Evolutionary conservation across 345 rosid species (phyloP).

Genomic region (Acer campestre): DNA sequence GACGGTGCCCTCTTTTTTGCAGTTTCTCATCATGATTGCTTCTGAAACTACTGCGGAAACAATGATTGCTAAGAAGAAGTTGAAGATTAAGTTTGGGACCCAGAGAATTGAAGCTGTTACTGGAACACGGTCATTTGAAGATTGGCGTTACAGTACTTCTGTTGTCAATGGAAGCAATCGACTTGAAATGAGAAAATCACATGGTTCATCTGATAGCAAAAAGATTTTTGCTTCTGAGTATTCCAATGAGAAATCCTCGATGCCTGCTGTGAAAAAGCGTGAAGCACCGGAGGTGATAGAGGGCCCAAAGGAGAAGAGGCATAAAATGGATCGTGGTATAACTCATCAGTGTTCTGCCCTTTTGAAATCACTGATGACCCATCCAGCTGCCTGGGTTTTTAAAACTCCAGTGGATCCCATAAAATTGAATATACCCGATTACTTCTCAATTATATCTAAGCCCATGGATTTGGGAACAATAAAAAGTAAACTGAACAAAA

Average conservation of each 20-base stretch:
- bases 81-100: slow-evolving; percentile 62
- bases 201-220: slow-evolving; percentile 20
- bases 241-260: slow-evolving; percentile 17
- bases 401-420: slow-evolving; percentile 77
- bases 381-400: slow-evolving; percentile 62
- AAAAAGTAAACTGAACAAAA: slow-evolving; percentile 53
- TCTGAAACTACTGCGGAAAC: slow-evolving; percentile 40
- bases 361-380: slow-evolving; percentile 43
- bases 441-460: slow-evolving; percentile 58
- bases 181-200: slow-evolving; percentile 18
- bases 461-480: slow-evolving; percentile 97
- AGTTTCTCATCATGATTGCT: slow-evolving; percentile 40
- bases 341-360: slow-evolving; percentile 54
- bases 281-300: slow-evolving; percentile 31
- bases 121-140: slow-evolving; percentile 23
- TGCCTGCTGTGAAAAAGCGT: slow-evolving; percentile 42
- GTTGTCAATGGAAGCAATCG: slow-evolving; percentile 14
- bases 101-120: slow-evolving; percentile 36
- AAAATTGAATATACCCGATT: slow-evolving; percentile 68
- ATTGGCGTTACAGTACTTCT: slow-evolving; percentile 18
- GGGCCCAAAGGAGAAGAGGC: slow-evolving; percentile 48
- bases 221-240: slow-evolving; percentile 18
- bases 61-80: slow-evolving; percentile 40
- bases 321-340: slow-evolving; percentile 51
- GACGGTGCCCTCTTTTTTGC: slow-evolving; percentile 3